Conservation (phyloP, 2,329 filamentous ascomycete genomes). For the Emmonsiellopsis sp. region DNA sequence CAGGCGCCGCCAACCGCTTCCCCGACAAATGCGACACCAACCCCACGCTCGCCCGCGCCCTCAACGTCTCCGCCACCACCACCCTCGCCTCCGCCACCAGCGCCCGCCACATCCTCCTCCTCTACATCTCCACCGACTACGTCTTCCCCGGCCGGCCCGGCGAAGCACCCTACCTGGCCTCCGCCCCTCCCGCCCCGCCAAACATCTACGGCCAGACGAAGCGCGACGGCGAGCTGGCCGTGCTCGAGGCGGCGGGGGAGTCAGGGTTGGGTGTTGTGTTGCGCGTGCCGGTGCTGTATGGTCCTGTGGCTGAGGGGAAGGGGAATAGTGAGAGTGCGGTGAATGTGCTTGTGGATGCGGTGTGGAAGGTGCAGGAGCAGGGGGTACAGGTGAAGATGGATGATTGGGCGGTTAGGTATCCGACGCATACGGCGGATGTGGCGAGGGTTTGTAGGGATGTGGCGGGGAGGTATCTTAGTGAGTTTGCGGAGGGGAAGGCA, state of each 20-base stretch:
- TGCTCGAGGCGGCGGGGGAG: conserved; percentile 51
- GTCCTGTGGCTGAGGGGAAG: conserved; percentile 47
- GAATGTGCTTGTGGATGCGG: conserved; percentile 66
- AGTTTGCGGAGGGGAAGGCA: conserved; percentile 33
- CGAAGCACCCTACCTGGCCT: conserved; percentile 72
- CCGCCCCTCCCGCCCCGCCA: conserved; percentile 56
- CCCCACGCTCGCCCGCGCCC: conserved; percentile 60
- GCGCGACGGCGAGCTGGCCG: conserved; percentile 60
- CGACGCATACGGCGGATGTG: conserved; percentile 83
- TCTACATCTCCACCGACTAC: conserved; percentile 66
- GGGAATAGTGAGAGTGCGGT: conserved; percentile 68
- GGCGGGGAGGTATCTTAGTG: conserved; percentile 56
- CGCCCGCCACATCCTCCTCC: conserved; percentile 39
- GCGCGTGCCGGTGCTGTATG: conserved; percentile 77
- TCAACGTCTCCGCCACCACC: conserved; percentile 66
- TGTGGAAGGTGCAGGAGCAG: conserved; percentile 62
- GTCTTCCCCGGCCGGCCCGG: conserved; percentile 69
- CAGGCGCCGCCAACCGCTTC: conserved; percentile 78
- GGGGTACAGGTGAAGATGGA: conserved; percentile 65
- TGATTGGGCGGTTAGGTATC: conserved; percentile 75
- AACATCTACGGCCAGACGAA: conserved; percentile 75
- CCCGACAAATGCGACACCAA: conserved; percentile 78
- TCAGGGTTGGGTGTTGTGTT: conserved; percentile 59
- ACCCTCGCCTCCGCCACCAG: conserved; percentile 59
- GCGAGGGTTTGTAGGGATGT: conserved; percentile 69